Conservation (phyloP, 306 rosid species). For the Lathyrus aphaca region DNA sequence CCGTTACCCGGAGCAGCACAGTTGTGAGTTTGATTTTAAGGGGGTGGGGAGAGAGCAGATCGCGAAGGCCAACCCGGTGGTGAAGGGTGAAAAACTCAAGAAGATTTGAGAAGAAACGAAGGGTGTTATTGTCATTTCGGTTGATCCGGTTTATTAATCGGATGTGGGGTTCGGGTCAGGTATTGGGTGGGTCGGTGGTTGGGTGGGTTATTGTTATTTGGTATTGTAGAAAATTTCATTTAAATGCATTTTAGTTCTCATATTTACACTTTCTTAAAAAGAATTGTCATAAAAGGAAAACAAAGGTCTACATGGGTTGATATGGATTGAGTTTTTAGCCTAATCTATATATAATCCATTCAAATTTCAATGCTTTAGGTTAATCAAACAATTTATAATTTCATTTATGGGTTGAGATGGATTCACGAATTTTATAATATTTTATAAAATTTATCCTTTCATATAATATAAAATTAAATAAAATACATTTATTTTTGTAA, state of each 20-base stretch:
- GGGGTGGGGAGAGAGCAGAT: constrained; percentile 72
- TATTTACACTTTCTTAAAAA: neutral
- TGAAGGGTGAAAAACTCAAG: constrained; percentile 68
- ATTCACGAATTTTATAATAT: too few species aligned
- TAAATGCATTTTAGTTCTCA: neutral
- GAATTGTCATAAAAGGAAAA: neutral
- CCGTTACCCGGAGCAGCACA: constrained; percentile 81
- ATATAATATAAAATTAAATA: too few species aligned
- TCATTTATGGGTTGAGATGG: too few species aligned
- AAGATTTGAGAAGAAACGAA: constrained; percentile 53
- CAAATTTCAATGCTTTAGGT: too few species aligned
- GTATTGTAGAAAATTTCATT: neutral
- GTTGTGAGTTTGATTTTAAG: constrained; percentile 74
- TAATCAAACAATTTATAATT: too few species aligned
- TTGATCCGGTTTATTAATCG: neutral
- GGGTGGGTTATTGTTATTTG: neutral
- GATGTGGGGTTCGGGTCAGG: neutral
- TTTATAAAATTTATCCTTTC: too few species aligned
- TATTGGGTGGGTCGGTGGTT: neutral
- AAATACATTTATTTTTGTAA: too few species aligned
- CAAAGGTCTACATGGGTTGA: too few species aligned
- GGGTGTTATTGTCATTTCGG: constrained; percentile 40
- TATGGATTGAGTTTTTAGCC: too few species aligned
- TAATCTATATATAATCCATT: too few species aligned
- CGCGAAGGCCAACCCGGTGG: constrained; percentile 80